A percentile compares a stretch with the other conserved stretches of the same genome.
These are phyloP conservation scores for Talaromyces wortmannii DNA, from an alignment of 495 filamentous ascomycete species.

Conservation along the genomic window DNA sequence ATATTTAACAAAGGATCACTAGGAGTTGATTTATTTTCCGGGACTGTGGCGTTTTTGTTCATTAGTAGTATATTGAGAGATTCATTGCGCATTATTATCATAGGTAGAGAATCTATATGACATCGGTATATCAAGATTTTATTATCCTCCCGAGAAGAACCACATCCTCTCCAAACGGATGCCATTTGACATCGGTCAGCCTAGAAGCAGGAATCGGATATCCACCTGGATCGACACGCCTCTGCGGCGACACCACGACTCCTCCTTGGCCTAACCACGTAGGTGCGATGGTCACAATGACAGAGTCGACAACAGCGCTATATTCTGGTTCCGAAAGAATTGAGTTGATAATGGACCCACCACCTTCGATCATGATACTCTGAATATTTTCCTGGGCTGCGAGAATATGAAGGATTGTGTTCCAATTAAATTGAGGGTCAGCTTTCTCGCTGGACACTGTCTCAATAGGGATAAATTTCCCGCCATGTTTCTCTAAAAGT, in stretches of 20 bases:
- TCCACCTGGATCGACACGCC: slow-evolving; percentile 31
- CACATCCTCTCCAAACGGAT: slow-evolving; percentile 68
- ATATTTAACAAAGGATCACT: no score
- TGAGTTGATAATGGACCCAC: slow-evolving; percentile 70
- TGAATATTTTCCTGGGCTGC: slow-evolving; percentile 43
- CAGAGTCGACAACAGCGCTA: slow-evolving; percentile 54
- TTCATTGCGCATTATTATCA: not conserved
- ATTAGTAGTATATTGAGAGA: not conserved
- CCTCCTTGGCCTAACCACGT: slow-evolving; percentile 77
- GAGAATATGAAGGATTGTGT: slow-evolving; percentile 48
- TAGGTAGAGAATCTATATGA: not conserved
- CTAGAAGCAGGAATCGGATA: slow-evolving; percentile 46
- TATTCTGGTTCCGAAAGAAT: slow-evolving; percentile 51
- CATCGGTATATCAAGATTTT: not conserved
- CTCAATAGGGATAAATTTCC: slow-evolving; percentile 31
- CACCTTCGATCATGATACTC: slow-evolving; percentile 88
- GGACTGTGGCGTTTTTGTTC: not conserved
- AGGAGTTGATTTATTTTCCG: no score
- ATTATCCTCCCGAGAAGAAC: slow-evolving; percentile 61
- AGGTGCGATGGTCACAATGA: slow-evolving; percentile 82
- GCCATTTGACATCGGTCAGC: slow-evolving; percentile 63
- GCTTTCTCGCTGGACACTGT: slow-evolving; percentile 6
- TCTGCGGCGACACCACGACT: slow-evolving; percentile 59
- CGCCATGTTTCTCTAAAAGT: slow-evolving; percentile 36
- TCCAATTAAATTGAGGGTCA: slow-evolving; percentile 44